Conservation (phyloP, 78 protist genomes). For the Dictyostelium brefeldianum region DNA sequence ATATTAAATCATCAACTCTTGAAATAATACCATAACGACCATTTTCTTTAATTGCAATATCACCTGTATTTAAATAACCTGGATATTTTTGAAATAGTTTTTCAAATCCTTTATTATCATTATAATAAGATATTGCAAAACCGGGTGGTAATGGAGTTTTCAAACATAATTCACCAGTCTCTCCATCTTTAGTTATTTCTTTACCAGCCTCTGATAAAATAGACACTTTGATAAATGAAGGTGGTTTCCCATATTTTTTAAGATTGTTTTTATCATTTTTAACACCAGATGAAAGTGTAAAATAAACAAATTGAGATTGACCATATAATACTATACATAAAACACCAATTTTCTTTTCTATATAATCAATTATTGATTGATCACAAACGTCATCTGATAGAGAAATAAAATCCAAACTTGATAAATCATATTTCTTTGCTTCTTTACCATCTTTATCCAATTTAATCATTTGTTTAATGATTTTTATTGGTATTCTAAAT, state of each 20-base stretch:
- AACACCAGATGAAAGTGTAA: neutral
- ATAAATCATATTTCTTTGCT: neutral
- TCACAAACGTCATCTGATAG: slow-evolving; percentile 86
- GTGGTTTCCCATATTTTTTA: neutral
- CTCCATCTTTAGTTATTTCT: neutral
- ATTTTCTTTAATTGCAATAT: slow-evolving; percentile 63
- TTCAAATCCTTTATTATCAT: neutral
- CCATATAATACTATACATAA: slow-evolving; percentile 90
- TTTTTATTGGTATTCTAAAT: slow-evolving; percentile 56
- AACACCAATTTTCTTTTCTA: slow-evolving; percentile 60
- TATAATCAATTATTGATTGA: neutral
- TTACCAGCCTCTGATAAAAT: neutral
- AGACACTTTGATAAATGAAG: neutral
- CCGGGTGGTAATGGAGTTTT: slow-evolving; percentile 86
- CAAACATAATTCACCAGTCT: neutral
- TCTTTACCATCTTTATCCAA: neutral
- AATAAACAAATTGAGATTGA: slow-evolving; percentile 68
- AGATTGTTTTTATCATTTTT: neutral
- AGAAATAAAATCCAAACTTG: slow-evolving; percentile 40
- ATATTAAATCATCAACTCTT: slow-evolving; percentile 91
- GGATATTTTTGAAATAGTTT: slow-evolving; percentile 11
- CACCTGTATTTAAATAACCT: slow-evolving; percentile 83
- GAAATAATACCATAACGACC: slow-evolving; percentile 69
- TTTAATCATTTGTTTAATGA: slow-evolving; percentile 21
- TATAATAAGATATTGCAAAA: neutral